Conservation (phyloP, 495 filamentous ascomycete species). For the Podospora didyma region DNA sequence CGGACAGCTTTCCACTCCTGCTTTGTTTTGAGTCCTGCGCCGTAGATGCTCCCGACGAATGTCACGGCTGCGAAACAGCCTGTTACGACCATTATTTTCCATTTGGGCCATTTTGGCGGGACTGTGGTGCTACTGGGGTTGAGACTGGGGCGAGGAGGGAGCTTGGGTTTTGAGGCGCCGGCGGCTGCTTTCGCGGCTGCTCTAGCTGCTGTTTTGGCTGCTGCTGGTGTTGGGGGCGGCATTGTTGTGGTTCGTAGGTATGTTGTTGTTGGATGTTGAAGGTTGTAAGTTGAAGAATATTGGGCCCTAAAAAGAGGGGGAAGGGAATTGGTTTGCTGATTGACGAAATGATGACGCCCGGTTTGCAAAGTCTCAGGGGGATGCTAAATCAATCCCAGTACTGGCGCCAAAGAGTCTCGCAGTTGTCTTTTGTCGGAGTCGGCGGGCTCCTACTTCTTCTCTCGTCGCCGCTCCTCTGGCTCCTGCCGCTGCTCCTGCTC, state of each 20-base stretch:
- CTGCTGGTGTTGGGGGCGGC: not conserved
- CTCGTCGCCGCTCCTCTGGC: not conserved
- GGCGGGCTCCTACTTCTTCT: too few species aligned
- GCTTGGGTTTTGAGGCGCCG: not conserved
- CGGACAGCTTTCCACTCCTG: slow-evolving; percentile 37
- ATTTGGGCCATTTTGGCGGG: slow-evolving; percentile 20
- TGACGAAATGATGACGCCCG: not conserved
- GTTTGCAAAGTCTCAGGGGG: not conserved
- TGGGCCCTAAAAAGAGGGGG: not conserved
- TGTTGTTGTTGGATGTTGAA: too few species aligned
- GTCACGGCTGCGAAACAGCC: slow-evolving; percentile 46
- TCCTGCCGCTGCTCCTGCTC: not conserved
- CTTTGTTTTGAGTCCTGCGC: slow-evolving; percentile 54
- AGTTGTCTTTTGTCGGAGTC: not conserved
- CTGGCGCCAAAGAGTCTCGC: slow-evolving; percentile 8
- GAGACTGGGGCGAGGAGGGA: too few species aligned
- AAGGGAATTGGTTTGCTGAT: not conserved
- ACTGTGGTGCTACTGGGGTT: not conserved
- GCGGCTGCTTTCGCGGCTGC: not conserved
- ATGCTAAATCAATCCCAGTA: slow-evolving; percentile 10
- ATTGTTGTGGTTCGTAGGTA: not conserved
- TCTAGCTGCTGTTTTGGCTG: not conserved
- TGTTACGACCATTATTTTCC: slow-evolving; percentile 36
- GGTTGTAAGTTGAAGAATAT: too few species aligned
- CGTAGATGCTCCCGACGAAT: slow-evolving; percentile 49